Evolutionary conservation across 2,329 filamentous ascomycete species (phyloP).

Genomic region (Lasiodiplodia sp.): DNA sequence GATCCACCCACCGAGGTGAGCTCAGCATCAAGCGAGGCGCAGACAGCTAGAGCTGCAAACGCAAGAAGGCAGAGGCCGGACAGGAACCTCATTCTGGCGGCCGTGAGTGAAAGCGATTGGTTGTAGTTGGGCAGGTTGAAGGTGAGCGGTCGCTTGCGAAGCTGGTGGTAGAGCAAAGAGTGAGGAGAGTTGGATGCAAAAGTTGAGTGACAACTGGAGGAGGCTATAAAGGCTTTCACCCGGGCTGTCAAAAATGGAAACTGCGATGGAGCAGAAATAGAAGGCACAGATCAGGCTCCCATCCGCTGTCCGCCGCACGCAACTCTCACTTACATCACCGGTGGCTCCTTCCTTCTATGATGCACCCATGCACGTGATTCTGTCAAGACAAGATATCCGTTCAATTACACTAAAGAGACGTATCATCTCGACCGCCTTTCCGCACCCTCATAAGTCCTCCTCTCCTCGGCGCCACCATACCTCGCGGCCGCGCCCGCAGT

Average conservation of each 20-base stretch:
- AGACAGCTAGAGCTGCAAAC: constrained; percentile 34
- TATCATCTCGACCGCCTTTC: no score
- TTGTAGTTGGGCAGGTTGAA: not conserved
- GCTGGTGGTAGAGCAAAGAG: not conserved
- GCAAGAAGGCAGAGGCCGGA: constrained; percentile 30
- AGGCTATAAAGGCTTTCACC: not conserved
- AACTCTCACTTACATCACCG: not conserved
- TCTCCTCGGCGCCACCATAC: not conserved
- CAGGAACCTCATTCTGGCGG: constrained; percentile 34
- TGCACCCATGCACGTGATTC: no score
- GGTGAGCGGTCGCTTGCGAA: not conserved
- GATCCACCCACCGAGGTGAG: constrained; percentile 60
- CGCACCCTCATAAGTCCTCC: not conserved
- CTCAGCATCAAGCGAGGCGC: constrained; percentile 41
- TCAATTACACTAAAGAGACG: no score
- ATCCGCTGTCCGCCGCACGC: not conserved
- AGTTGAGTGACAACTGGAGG: not conserved
- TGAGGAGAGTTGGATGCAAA: not conserved
- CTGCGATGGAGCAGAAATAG: not conserved
- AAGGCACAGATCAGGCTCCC: not conserved
- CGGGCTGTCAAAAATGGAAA: not conserved
- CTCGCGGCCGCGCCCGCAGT: not conserved
- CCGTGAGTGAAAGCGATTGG: not conserved
- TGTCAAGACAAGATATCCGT: no score
- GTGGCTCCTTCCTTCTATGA: no score